Percentiles rank a stretch among this genome's conserved stretches.
phyloP scores from a whole-genome alignment of 306 rosid species.

The Benincasa hispida region DNA sequence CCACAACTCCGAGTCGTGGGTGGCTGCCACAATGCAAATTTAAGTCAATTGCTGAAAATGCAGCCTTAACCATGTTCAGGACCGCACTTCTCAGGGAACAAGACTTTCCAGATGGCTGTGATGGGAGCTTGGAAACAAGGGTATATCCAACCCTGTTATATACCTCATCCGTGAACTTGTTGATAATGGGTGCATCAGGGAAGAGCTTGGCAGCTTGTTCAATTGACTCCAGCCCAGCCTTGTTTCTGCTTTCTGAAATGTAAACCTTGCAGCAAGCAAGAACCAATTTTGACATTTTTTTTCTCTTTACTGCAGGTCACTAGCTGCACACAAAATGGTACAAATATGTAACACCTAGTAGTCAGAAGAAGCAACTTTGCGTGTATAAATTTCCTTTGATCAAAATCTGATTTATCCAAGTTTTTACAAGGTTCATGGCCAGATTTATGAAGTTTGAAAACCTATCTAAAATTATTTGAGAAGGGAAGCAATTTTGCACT shows the following conservation, averaged over 20 bases:
- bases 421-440: not conserved
- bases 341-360: not conserved
- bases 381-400: constrained; percentile 8
- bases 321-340: constrained; percentile 16
- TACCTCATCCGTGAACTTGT: constrained; percentile 65
- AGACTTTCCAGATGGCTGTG: constrained; percentile 10
- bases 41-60: constrained; percentile 46
- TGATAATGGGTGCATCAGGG: constrained; percentile 47
- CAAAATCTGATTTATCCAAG: not conserved
- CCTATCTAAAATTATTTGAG: not conserved
- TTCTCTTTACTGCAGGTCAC: constrained; percentile 13
- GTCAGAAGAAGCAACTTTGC: not conserved
- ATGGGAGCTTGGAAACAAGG: constrained; percentile 49
- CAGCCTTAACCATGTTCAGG: constrained; percentile 70
- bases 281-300: constrained; percentile 51
- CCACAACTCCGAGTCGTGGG: constrained; percentile 84
- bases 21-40: constrained; percentile 64
- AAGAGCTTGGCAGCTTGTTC: constrained; percentile 58
- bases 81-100: constrained; percentile 52
- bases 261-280: constrained; percentile 91
- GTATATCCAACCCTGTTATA: constrained; percentile 92
- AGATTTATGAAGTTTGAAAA: not conserved
- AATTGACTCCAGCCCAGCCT: constrained; percentile 47
- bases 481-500: not conserved
- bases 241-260: constrained; percentile 81